Conservation (phyloP, 441 rosid species). For the Gossypium trilobum region DNA sequence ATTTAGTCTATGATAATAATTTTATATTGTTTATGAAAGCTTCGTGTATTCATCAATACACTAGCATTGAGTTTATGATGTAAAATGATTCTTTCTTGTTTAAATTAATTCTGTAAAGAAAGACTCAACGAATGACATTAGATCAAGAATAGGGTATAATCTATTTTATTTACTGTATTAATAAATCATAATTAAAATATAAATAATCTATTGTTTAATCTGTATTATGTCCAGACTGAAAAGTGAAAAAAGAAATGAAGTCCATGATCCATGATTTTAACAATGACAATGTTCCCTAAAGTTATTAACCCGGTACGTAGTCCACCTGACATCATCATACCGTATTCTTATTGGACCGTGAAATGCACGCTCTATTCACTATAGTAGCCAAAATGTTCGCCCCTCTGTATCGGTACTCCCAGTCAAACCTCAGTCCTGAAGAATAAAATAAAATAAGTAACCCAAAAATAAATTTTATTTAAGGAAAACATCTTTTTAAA, state of each 20-base stretch:
- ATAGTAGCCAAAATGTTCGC: slow-evolving; percentile 12
- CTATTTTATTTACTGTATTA: too few relatives aligned
- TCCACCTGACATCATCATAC: slow-evolving; percentile 12
- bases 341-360: slow-evolving; percentile 20
- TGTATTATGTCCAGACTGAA: background rate
- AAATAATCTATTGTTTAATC: background rate
- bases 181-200: background rate
- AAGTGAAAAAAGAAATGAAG: background rate
- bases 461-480: background rate
- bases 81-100: too few relatives aligned
- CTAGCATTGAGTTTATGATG: too few relatives aligned
- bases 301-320: slow-evolving; percentile 27
- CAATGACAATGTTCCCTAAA: background rate
- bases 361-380: background rate
- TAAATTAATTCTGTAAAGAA: background rate
- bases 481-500: background rate
- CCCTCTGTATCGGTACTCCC: slow-evolving; percentile 10
- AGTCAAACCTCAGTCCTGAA: slow-evolving; percentile 22
- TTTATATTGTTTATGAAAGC: too few relatives aligned
- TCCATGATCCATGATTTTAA: background rate
- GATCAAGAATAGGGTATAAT: background rate
- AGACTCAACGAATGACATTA: background rate
- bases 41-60: too few relatives aligned
- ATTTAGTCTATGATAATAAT: too few relatives aligned
- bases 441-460: background rate